Percentiles rank a stretch among this genome's conserved stretches.
Evolutionary conservation across 768 basidiomycete species (phyloP).

Genomic region (Mycena vitilis): DNA sequence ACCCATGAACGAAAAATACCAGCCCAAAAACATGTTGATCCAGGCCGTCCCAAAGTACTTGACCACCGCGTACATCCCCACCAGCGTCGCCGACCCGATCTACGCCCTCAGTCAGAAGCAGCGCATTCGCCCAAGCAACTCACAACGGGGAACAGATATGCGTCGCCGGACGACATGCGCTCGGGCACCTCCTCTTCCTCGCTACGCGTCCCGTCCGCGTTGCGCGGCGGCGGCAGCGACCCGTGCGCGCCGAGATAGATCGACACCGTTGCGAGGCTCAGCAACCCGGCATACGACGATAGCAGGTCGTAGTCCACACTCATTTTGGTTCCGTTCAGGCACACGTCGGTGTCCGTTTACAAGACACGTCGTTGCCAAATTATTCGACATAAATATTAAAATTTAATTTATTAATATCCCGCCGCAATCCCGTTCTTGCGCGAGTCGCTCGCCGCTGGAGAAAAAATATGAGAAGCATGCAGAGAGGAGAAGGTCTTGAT

Average conservation of each 20-base stretch:
- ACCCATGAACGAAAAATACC: conserved; percentile 78
- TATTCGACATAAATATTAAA: not conserved
- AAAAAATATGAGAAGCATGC: not conserved
- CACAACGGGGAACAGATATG: conserved; percentile 82
- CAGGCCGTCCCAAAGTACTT: conserved; percentile 83
- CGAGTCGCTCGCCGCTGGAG: conserved; percentile 86
- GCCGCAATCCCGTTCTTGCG: conserved; percentile 94
- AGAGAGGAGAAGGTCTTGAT: not conserved
- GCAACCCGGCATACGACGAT: conserved; percentile 75
- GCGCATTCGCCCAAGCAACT: conserved; percentile 37
- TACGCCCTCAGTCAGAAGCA: conserved; percentile 39
- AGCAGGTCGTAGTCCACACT: conserved; percentile 66
- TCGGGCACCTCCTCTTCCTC: conserved; percentile 71
- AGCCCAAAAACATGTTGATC: conserved; percentile 84
- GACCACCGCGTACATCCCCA: conserved; percentile 77
- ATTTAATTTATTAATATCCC: conserved; percentile 55
- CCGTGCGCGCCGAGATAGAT: conserved; percentile 79
- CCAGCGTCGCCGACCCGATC: conserved; percentile 77
- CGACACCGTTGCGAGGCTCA: conserved; percentile 71
- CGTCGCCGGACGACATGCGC: conserved; percentile 73
- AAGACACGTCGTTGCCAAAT: not conserved
- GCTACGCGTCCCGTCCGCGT: conserved; percentile 21
- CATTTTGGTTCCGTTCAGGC: not conserved
- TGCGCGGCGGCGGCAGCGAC: conserved; percentile 59
- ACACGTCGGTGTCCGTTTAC: not conserved